Evolutionary conservation across 805 yeast species (phyloP), one percentile per base, ranked within the genome.

Genomic region (Lachancea waltii): DNA sequence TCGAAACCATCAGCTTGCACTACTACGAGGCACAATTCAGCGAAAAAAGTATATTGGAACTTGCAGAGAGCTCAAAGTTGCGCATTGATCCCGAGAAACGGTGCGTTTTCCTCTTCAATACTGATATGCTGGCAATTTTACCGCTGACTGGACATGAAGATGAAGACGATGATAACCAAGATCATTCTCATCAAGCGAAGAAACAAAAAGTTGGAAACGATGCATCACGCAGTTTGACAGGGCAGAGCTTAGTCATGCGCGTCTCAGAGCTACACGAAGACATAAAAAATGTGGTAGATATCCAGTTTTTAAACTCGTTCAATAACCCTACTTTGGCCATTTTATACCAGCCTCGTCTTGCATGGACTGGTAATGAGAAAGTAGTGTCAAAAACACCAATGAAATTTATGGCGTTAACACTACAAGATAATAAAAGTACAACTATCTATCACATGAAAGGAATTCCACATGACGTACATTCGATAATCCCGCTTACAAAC

Each of bases 281-380:
- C 4, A 68, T 87, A 31, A 61, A 67, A 15, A 76, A 79, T 44
- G 74, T 92, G 11, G 65, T 81, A 2, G 95, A 85, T 53, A 69
- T 81, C 48, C 77, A 75, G 34, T 89, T 84, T 54, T 59, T 90
- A 27, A 61, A 77, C 51, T 80, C 80, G 40, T 90, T 85, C 53
- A 65, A 81, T 46, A 92, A 81, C 42, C 95, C 97, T 0, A 89
- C 97, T 0, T 48, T 86, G 15, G 90, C 82, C 0, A 68, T 86
- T 4, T 54, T 86, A 19, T 74, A 65, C 45, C 72, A 77, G 37
- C 75, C 76, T 22, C 64, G 62, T 13, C 67, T 72, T 14, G 76
- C 87, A 0, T 85, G 96, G 95, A 79, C 94, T 0, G 95, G 95
- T 0, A 56, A 50, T 26, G 38, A 46, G 16, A 48, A 50, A 35